phyloP scores from a whole-genome alignment of 2,329 filamentous ascomycete genomes.

The Lasiodiplodia sp. region DNA sequence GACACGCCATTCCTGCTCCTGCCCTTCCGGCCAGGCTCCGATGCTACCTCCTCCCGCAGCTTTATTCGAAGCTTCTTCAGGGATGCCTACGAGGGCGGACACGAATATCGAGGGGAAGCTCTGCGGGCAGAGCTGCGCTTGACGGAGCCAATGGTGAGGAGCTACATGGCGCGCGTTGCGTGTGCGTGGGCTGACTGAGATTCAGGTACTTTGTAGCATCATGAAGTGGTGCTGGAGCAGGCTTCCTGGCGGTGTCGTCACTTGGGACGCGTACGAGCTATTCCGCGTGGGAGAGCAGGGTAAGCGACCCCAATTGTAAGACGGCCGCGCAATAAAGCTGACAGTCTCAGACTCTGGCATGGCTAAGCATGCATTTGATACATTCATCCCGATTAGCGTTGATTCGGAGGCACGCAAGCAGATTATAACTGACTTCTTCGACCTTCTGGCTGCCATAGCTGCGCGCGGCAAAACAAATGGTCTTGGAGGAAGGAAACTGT shows the following conservation, averaged over 20 bases:
- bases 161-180: constrained; percentile 21
- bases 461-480: constrained; percentile 94
- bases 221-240: constrained; percentile 99
- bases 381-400: constrained; percentile 92
- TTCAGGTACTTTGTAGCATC: constrained; percentile 87
- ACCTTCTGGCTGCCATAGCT: constrained; percentile 86
- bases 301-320: constrained; percentile 52
- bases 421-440: constrained; percentile 97
- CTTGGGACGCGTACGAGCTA: constrained; percentile 95
- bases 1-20: constrained; percentile 92
- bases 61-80: constrained; percentile 95
- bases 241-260: constrained; percentile 87
- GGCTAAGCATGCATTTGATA: constrained; percentile 92
- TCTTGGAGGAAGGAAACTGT: constrained; percentile 90
- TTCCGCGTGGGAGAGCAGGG: constrained; percentile 95
- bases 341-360: constrained; percentile 77
- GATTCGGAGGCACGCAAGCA: constrained; percentile 83
- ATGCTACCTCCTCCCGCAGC: constrained; percentile 82
- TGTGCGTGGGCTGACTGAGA: constrained; percentile 34
- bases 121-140: constrained; percentile 88
- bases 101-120: constrained; percentile 68
- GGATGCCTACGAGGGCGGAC: constrained; percentile 65
- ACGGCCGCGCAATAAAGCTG: constrained; percentile 27
- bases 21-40: constrained; percentile 91
- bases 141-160: constrained; percentile 87